Conservation (phyloP, 2,329 filamentous ascomycete genomes). For the Cordyceps fumosorosea region DNA sequence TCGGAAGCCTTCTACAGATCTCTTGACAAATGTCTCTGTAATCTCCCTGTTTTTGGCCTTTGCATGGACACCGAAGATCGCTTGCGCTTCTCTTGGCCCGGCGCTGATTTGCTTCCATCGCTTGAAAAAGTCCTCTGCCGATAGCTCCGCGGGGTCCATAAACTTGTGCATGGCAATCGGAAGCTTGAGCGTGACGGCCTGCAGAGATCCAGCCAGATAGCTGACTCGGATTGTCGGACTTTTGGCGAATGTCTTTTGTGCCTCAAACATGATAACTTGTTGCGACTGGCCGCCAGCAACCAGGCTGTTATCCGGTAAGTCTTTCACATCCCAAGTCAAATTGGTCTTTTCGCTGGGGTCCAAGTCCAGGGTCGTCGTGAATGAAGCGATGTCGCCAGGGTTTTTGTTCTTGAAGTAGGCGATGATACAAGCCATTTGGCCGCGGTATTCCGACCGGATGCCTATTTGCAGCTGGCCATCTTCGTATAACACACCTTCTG, state of each 20-base stretch:
- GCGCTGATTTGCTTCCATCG: constrained; percentile 98
- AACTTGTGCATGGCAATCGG: constrained; percentile 90
- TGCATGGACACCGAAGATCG: constrained; percentile 64
- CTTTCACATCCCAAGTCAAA: constrained; percentile 81
- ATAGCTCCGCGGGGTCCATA: constrained; percentile 85
- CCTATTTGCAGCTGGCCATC: constrained; percentile 92
- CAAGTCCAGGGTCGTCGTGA: constrained; percentile 89
- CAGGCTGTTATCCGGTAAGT: constrained; percentile 77
- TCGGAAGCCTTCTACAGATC: constrained; percentile 74
- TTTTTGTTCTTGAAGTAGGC: constrained; percentile 96
- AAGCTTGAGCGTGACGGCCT: constrained; percentile 85
- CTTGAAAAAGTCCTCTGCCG: constrained; percentile 94
- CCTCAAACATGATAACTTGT: constrained; percentile 92
- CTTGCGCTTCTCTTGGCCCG: constrained; percentile 77
- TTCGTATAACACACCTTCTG: constrained; percentile 89
- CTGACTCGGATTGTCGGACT: constrained; percentile 89
- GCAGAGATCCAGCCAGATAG: constrained; percentile 87
- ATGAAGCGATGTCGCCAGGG: constrained; percentile 74
- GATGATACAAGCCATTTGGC: constrained; percentile 92
- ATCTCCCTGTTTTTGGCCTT: constrained; percentile 53
- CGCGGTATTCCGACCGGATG: constrained; percentile 86
- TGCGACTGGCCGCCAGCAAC: constrained; percentile 71
- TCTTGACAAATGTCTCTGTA: constrained; percentile 62
- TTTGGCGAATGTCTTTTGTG: constrained; percentile 71
- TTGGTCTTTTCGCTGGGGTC: constrained; percentile 57